Evolutionary conservation across 208 protist species (phyloP), one percentile per base, ranked within the genome.

Genomic region (Lotmaria passim): DNA sequence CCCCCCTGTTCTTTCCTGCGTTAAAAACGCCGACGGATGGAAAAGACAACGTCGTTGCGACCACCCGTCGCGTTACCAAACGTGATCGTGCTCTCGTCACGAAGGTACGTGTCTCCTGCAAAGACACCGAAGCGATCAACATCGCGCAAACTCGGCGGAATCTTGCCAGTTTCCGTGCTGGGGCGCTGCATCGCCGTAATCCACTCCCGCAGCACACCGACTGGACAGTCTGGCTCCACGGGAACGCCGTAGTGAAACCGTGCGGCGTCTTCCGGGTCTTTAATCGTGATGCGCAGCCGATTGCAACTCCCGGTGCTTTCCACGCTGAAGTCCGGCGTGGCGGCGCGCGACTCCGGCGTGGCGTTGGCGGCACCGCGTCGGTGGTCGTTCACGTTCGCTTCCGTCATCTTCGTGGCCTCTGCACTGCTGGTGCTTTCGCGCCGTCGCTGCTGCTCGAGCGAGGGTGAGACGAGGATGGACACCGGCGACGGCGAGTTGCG

Each of bases 11-110:
- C 6, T 53, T 31, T 36, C 23, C 23, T 14, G 7, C 11, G 7
- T 55, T 34, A 59, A 62, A 47, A 46, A 69, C 48, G 51, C 14
- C 61, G 43, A 31, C 58, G 63, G 21, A 87, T 70, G 19, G 75
- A 83, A 26, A 87, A 91, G 19, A 87, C 55, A 58, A 61, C 83
- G 66, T 91, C 79, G 68, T 86, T 85, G 34, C 71, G 62, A n/a
- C 82, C 76, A n/a, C 60, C 23, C 23, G 82, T 88, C 30, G 69
- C 79, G 34, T 76, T 57, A 19, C 46, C 61, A 58, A 91, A 91
- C 21, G 74, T 85, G 3, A 73, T 24, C 1, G n/a, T 48, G 26
- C 66, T 52, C 39, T 65, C 74, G 15, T 81, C 68, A 5, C 48
- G 26, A 10, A 87, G 63, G 31, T 58, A 47, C 33, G 19, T 57